Conservation (phyloP, 306 rosid species). For the Arachis stenosperma region DNA sequence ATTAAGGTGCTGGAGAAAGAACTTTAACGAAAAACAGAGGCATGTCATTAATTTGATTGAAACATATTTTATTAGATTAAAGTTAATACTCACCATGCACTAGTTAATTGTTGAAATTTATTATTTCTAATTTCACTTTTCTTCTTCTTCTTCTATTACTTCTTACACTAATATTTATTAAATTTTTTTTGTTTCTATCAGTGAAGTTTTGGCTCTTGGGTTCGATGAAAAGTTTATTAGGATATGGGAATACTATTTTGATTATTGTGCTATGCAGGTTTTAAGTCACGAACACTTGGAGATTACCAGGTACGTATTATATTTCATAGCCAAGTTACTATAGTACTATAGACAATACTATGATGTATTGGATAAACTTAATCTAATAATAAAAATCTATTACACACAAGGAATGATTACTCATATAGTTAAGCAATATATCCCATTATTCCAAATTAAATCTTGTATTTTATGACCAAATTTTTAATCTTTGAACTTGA, state of each 20-base stretch:
- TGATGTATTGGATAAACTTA: too few relatives aligned
- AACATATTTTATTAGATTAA: not conserved
- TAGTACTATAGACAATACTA: too few relatives aligned
- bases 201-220: conserved; percentile 66
- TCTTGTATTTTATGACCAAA: too few relatives aligned
- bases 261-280: conserved; percentile 83
- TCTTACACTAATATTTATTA: too few relatives aligned
- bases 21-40: conserved; percentile 56
- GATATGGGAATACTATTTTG: conserved; percentile 94
- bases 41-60: conserved; percentile 27
- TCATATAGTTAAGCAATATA: too few relatives aligned
- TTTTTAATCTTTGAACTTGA: too few relatives aligned
- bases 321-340: too few relatives aligned
- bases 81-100: not conserved
- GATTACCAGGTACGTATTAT: conserved; percentile 66
- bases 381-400: too few relatives aligned
- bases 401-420: too few relatives aligned
- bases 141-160: too few relatives aligned
- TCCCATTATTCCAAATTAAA: too few relatives aligned
- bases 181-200: conserved; percentile 26
- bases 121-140: conserved; percentile 17
- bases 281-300: conserved; percentile 71
- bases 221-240: conserved; percentile 75
- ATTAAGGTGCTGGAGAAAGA: conserved; percentile 65
- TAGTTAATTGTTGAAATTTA: not conserved